phyloP scores from a whole-genome alignment of 2,329 filamentous ascomycete genomes.

The Phyllosticta ampelicida region DNA sequence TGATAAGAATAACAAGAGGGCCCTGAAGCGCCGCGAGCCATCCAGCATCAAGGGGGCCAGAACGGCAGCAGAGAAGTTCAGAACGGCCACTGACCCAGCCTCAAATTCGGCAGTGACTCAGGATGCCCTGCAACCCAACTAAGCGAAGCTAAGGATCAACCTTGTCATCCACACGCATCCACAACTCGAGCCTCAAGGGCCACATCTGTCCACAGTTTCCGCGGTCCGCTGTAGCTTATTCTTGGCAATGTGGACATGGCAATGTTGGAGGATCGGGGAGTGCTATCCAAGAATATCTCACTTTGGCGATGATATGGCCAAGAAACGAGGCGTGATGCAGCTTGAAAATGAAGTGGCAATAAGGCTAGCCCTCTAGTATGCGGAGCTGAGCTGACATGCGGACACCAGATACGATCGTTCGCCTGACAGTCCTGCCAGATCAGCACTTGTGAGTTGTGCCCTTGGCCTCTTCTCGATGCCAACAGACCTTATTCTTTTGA shows the following conservation, averaged over 20 bases:
- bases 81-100: neutral
- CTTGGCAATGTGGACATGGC: neutral
- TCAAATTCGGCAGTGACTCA: neutral
- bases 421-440: neutral
- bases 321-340: constrained; percentile 3
- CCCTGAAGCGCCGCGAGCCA: neutral
- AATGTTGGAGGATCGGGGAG: constrained; percentile 5
- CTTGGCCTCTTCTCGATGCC: neutral
- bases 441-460: neutral
- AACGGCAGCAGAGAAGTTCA: neutral
- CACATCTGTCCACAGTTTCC: neutral
- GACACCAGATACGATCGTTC: neutral
- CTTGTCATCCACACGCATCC: neutral
- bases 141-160: neutral
- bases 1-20: neutral
- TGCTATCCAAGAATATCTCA: neutral
- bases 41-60: neutral
- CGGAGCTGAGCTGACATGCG: neutral
- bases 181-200: neutral
- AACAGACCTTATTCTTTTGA: neutral
- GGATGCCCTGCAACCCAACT: neutral
- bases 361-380: neutral
- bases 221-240: neutral
- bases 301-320: constrained; percentile 6
- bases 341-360: neutral